Percentiles rank a stretch among this genome's conserved stretches.
Conservation (phyloP, 2,329 filamentous ascomycete genomes). For the Penicillium sp. region DNA sequence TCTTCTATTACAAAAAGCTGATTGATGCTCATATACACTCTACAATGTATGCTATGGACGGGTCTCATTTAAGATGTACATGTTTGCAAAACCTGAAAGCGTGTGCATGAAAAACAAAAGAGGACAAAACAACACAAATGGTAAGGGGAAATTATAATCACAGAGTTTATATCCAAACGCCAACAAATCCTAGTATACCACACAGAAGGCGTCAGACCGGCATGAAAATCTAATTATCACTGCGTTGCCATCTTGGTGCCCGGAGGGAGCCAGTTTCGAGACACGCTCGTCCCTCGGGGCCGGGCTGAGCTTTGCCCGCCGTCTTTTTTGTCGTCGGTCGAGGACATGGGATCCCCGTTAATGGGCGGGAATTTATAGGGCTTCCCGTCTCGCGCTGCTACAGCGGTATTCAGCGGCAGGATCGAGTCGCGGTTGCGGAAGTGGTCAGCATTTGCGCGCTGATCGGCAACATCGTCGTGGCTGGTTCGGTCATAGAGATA, state of each 20-base stretch:
- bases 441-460: conserved; percentile 62
- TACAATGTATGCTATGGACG: background rate
- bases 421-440: conserved; percentile 61
- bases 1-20: too few species aligned
- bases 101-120: background rate
- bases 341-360: conserved; percentile 20
- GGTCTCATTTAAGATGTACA: background rate
- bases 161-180: background rate
- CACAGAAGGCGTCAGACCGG: background rate
- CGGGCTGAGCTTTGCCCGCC: conserved; percentile 43
- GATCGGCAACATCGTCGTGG: conserved; percentile 82
- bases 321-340: conserved; percentile 36
- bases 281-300: conserved; percentile 36
- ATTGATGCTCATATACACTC: background rate
- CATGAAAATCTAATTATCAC: conserved; percentile 33
- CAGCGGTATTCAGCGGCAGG: conserved; percentile 58
- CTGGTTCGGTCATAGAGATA: conserved; percentile 95
- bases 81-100: background rate
- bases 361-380: conserved; percentile 32
- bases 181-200: conserved; percentile 7
- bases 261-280: conserved; percentile 62
- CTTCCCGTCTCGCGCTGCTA: conserved; percentile 29
- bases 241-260: conserved; percentile 71
- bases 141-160: background rate
- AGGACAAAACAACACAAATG: background rate